phyloP scores from a whole-genome alignment of 768 basidiomycete genomes.

The Tephrocybe sp. region DNA sequence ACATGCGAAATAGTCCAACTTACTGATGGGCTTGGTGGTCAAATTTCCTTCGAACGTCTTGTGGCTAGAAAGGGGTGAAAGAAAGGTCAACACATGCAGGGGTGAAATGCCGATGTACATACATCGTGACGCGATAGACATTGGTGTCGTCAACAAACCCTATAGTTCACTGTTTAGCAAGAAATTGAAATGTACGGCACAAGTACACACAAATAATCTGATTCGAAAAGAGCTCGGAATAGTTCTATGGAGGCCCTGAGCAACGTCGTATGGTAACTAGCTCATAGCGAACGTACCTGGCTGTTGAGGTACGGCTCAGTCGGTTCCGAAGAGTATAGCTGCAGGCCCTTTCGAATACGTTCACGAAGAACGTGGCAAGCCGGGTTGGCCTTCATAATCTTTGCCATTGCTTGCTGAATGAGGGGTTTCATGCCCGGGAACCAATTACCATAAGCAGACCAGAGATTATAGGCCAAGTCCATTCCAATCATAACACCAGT shows the following conservation, averaged over 20 bases:
- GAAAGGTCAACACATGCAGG: background rate
- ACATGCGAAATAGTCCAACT: conserved; percentile 21
- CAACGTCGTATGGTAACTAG: background rate
- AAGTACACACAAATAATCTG: conserved; percentile 83
- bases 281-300: conserved; percentile 45
- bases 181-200: background rate
- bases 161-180: conserved; percentile 17
- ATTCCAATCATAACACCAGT: conserved; percentile 99
- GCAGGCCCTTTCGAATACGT: conserved; percentile 97
- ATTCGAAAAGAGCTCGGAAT: conserved; percentile 95
- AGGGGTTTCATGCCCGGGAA: conserved; percentile 99
- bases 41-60: conserved; percentile 99
- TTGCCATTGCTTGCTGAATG: conserved; percentile 98
- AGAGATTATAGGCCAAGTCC: conserved; percentile 97
- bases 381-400: conserved; percentile 99
- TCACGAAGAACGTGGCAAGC: conserved; percentile 96
- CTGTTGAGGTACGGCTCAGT: conserved; percentile 99
- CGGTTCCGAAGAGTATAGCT: conserved; percentile 97
- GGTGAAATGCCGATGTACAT: conserved; percentile 19
- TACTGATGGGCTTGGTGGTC: conserved; percentile 98
- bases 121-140: conserved; percentile 98
- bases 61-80: conserved; percentile 50
- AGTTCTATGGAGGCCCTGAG: conserved; percentile 51
- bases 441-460: conserved; percentile 99
- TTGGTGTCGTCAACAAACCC: conserved; percentile 99